Evolutionary conservation across 768 basidiomycete genomes (phyloP).

Genomic region (Cyclocybe aegerita): DNA sequence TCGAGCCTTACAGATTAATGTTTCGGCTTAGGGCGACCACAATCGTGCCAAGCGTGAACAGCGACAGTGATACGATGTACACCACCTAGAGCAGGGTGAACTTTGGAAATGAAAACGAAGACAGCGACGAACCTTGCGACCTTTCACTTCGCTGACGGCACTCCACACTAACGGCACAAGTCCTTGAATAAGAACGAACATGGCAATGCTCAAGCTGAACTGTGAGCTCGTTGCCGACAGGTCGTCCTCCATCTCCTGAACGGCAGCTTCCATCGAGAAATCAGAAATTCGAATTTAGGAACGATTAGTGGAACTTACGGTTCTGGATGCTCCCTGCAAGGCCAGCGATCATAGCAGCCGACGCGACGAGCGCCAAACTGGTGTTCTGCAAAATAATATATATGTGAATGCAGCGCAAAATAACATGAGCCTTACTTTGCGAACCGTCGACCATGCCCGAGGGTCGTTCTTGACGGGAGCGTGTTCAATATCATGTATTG

Average conservation of each 20-base stretch:
- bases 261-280: constrained; percentile 47
- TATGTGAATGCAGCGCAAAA: not conserved
- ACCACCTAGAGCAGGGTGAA: constrained; percentile 35
- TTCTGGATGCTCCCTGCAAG: constrained; percentile 63
- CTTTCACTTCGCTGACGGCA: constrained; percentile 71
- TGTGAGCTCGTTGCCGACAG: constrained; percentile 59
- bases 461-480: constrained; percentile 60
- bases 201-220: constrained; percentile 65
- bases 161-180: constrained; percentile 66
- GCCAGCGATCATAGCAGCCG: constrained; percentile 58
- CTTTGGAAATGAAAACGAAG: not conserved
- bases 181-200: constrained; percentile 78
- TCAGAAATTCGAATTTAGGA: not conserved
- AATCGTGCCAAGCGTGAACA: constrained; percentile 57
- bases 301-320: constrained; percentile 38
- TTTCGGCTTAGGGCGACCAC: constrained; percentile 51
- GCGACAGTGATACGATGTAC: constrained; percentile 48
- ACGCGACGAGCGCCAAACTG: constrained; percentile 45
- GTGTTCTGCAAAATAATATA: constrained; percentile 31
- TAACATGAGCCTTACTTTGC: constrained; percentile 44
- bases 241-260: constrained; percentile 55
- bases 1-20: not conserved
- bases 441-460: constrained; percentile 51
- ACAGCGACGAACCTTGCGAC: constrained; percentile 53
- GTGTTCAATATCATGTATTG: constrained; percentile 46